Base-by-base conservation (phyloP, 2,329 filamentous ascomycete genomes). In the Dothistroma pini region DNA sequence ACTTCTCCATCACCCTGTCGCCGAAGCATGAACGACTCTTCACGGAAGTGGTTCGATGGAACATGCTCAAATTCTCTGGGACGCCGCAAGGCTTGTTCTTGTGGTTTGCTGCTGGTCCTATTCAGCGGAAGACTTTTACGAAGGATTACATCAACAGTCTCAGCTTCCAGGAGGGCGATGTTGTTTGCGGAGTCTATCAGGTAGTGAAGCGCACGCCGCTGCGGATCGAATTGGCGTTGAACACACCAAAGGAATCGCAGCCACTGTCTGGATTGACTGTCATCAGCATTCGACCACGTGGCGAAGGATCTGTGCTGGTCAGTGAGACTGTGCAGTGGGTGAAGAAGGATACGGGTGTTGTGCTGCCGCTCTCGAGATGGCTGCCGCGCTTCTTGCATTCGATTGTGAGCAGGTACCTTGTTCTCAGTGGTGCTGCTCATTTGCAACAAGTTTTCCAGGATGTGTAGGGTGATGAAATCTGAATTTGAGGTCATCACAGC, bases 311-410 rank as follows among this genome's bases (percentile, higher is more conserved):
- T 19, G 60, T 60, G 10, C 29, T 68, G 49, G 57, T 60, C 4
- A 64, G 54, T n/a, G 66, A 68, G 58, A 68, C 66, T n/a, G 57
- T 68, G 25, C 64, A 66, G 29, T 68, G 66, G 66, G 62, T 58
- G 9, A 57, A 58, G 44, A 65, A 61, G 47, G 58, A 57, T 34
- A 64, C 34, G 14, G 64, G 64, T 1, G 38, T 53, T 14, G 50
- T 54, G 9, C 35, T 69, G 47, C 67, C 67, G 22, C 51, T 69
- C n/a, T 58, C 64, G 53, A 60, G 59, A n/a, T 62, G 58, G 62
- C 7, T 63, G 4, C 54, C 58, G 22, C 59, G 41, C 14, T 63
- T 68, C 57, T 50, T 68, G 44, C 67, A 69, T 38, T 51, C 59
- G 8, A 34, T 64, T 34, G 59, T 56, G 12, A 61, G 61, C 31